These are phyloP conservation scores for Periconia digitata DNA, from an alignment of 2,329 filamentous ascomycete species.

Conservation along the genomic window DNA sequence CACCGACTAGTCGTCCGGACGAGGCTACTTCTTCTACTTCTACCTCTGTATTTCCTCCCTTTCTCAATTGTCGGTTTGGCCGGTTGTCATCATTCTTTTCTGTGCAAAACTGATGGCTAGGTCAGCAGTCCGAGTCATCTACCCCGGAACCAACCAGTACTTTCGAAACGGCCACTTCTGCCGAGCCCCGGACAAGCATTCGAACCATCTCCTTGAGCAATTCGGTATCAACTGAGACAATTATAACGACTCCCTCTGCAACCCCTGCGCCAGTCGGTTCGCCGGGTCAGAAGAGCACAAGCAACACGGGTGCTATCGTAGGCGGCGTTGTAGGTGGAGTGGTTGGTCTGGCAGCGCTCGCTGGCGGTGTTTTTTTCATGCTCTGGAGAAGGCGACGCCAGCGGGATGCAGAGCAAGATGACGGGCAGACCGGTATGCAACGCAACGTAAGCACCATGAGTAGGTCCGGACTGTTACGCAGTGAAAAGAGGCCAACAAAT, in stretches of 20 bases:
- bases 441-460: slow-evolving; percentile 53
- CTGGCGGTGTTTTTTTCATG: slow-evolving; percentile 43
- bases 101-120: too few species aligned
- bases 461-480: slow-evolving; percentile 47
- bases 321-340: slow-evolving; percentile 50
- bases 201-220: slow-evolving; percentile 49
- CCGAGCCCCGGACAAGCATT: slow-evolving; percentile 22
- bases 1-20: slow-evolving; percentile 25
- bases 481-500: slow-evolving; percentile 24
- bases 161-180: slow-evolving; percentile 13
- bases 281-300: slow-evolving; percentile 4
- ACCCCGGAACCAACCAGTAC: slow-evolving; percentile 17
- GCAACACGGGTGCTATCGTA: slow-evolving; percentile 48
- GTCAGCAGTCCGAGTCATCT: slow-evolving; percentile 7
- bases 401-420: slow-evolving; percentile 19
- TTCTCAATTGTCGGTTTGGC: slow-evolving; percentile 1
- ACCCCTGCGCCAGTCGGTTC: slow-evolving; percentile 13
- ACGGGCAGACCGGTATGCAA: slow-evolving; percentile 26
- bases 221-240: slow-evolving; percentile 46
- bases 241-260: slow-evolving; percentile 41
- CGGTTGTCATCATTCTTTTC: background rate
- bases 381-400: slow-evolving; percentile 40
- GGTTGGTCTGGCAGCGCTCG: slow-evolving; percentile 39
- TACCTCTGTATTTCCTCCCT: slow-evolving; percentile 21
- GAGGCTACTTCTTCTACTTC: slow-evolving; percentile 16